Evolutionary conservation across 768 basidiomycete genomes (phyloP).

Genomic region (Obba rivulosa): DNA sequence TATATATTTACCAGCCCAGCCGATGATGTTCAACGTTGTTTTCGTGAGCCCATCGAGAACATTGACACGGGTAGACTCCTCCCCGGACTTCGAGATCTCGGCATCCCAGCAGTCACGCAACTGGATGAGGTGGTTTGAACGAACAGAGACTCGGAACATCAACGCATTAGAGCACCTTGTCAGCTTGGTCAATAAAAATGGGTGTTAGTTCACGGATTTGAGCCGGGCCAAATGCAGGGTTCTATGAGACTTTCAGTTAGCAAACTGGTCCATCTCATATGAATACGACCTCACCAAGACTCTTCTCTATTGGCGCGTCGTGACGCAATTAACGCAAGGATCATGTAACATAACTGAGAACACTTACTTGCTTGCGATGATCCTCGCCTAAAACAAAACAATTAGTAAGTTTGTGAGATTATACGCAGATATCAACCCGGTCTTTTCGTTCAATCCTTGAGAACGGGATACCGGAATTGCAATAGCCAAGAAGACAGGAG

Average conservation of each 20-base stretch:
- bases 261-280: not conserved
- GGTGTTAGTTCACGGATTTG: slow-evolving; percentile 54
- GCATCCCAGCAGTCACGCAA: slow-evolving; percentile 17
- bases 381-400: too few species aligned
- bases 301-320: not conserved
- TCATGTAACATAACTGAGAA: not conserved
- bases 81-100: slow-evolving; percentile 27
- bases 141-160: not conserved
- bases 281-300: not conserved
- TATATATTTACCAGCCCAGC: slow-evolving; percentile 28
- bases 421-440: too few species aligned
- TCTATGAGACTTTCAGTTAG: slow-evolving; percentile 27
- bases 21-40: slow-evolving; percentile 37
- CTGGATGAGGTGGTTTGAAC: not conserved
- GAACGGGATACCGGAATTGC: too few species aligned
- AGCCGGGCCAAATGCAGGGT: slow-evolving; percentile 58
- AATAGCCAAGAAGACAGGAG: too few species aligned
- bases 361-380: slow-evolving; percentile 33
- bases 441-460: too few species aligned
- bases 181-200: slow-evolving; percentile 51
- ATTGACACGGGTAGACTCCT: slow-evolving; percentile 21
- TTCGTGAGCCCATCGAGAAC: slow-evolving; percentile 28
- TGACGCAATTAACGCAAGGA: too few species aligned
- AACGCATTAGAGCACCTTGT: slow-evolving; percentile 30
- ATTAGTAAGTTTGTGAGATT: too few species aligned